Base-by-base conservation (phyloP, 805 yeast genomes). In the Yamadazyma endophytica region DNA sequence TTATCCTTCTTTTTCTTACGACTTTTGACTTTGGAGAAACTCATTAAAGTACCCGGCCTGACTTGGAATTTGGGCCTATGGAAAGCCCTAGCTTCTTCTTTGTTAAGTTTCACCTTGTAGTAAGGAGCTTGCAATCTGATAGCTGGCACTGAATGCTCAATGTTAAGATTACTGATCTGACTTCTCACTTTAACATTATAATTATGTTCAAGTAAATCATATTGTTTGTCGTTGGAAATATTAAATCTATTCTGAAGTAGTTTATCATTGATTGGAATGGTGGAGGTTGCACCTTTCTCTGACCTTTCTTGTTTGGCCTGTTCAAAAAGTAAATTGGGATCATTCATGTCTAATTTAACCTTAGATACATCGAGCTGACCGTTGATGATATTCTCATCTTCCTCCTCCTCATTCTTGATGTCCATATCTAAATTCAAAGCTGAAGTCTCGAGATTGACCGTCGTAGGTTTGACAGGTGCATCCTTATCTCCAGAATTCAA, bases 111-210 rank as follows among this genome's bases (percentile, higher is more conserved):
- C 17, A 89, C 96, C 49, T 82, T 85, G 60, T 87, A 92, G 58
- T 77, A 88, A 2, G 98, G 98, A 0, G 88, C 75, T 59, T 92
- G 98, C 29, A 92, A 65, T 29, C 92, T 70, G 17, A 77, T 50
- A 0, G 98, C 97, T 1, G 96, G 95, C 46, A 79, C 70, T 0
- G 97, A 76, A 55, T 92, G 98, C 49, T 92, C 97, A 40, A 92
- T 88, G 30, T 76, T 80, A 40, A 92, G 68, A 44, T 90, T 86
- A 26, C 97, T 95, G 47, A 92, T 79, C 5, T 95, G 94, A 2
- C 96, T 78, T 54, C 98, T 79, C 21, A 90, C 85, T 64, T 86
- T 90, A 23, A 94, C 78, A 53, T 88, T 95, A 54, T 89, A 88
- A 48, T 87, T 89, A 35, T 79, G 83, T 49, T 82, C 83, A 43